These are phyloP conservation scores for Leishmania tarentolae DNA, from an alignment of 208 protist genomes.

Conservation along the genomic window DNA sequence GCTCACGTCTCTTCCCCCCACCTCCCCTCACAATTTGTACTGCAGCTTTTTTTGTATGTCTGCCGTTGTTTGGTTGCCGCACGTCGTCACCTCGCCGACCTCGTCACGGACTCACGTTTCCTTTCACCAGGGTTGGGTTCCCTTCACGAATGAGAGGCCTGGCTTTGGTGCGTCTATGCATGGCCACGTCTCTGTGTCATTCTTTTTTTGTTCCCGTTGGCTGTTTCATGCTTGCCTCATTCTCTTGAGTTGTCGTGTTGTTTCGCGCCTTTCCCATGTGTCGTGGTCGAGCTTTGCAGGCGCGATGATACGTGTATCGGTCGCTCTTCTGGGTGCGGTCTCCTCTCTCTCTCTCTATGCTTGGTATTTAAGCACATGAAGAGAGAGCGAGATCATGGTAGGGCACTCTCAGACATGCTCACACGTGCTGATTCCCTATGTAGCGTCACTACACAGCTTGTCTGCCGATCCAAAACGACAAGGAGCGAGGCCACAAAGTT, in stretches of 20 bases:
- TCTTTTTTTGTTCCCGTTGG: background rate
- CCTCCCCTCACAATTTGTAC: background rate
- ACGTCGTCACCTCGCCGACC: background rate
- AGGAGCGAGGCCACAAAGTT: background rate
- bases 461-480: too few species aligned
- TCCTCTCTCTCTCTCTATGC: background rate
- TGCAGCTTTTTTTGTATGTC: conserved; percentile 12
- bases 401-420: too few species aligned
- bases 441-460: too few species aligned
- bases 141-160: background rate
- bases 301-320: background rate
- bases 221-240: background rate
- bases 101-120: background rate
- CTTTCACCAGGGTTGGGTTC: background rate
- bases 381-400: too few species aligned
- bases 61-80: background rate
- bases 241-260: background rate
- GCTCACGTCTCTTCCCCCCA: background rate
- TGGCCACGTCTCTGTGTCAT: background rate
- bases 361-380: background rate
- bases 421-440: too few species aligned
- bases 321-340: background rate
- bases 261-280: background rate
- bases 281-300: background rate
- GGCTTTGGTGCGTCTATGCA: background rate